A percentile compares a stretch with the other conserved stretches of the same genome.
Evolutionary conservation across 1,139 yeast genomes (phyloP).

Genomic region (Arxiozyma heterogenica): DNA sequence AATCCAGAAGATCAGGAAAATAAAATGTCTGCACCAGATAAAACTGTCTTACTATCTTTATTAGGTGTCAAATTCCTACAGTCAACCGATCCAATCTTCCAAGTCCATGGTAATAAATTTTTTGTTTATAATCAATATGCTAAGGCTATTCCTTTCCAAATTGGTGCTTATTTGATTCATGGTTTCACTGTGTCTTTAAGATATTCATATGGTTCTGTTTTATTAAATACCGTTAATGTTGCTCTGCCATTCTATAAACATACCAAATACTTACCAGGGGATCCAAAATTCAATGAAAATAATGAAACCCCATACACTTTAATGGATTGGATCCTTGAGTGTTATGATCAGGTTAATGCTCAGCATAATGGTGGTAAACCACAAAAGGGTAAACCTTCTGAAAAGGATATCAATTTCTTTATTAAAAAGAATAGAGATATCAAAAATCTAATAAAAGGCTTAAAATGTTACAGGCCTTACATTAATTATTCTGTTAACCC

Average conservation of each 20-base stretch:
- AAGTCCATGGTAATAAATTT: conserved; percentile 18
- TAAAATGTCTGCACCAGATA: conserved; percentile 16
- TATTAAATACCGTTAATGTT: conserved; percentile 15
- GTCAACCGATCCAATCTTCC: conserved; percentile 13
- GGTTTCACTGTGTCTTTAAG: conserved; percentile 17
- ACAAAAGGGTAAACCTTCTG: conserved; percentile 7
- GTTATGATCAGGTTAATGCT: conserved; percentile 9
- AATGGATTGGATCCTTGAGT: conserved; percentile 18
- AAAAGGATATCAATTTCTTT: conserved; percentile 14
- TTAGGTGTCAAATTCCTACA: conserved; percentile 16
- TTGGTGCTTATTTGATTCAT: conserved; percentile 16
- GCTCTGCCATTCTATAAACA: conserved; percentile 16
- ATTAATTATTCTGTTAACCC: conserved; percentile 16
- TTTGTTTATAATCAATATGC: conserved; percentile 13
- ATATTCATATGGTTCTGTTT: conserved; percentile 16
- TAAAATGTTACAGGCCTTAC: conserved; percentile 16
- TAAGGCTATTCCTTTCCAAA: conserved; percentile 13
- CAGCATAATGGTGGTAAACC: conserved; percentile 2
- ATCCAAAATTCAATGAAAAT: conserved; percentile 13
- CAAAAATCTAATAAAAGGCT: conserved; percentile 13
- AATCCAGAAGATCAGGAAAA: conserved; percentile 16
- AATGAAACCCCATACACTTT: conserved; percentile 11
- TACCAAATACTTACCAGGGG: conserved; percentile 18
- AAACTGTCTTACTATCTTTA: conserved; percentile 12
- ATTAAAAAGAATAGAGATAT: conserved; percentile 12